Evolutionary conservation across 768 basidiomycete species (phyloP), one percentile per base, ranked within the genome.

Genomic region (Amylocystis lapponica): DNA sequence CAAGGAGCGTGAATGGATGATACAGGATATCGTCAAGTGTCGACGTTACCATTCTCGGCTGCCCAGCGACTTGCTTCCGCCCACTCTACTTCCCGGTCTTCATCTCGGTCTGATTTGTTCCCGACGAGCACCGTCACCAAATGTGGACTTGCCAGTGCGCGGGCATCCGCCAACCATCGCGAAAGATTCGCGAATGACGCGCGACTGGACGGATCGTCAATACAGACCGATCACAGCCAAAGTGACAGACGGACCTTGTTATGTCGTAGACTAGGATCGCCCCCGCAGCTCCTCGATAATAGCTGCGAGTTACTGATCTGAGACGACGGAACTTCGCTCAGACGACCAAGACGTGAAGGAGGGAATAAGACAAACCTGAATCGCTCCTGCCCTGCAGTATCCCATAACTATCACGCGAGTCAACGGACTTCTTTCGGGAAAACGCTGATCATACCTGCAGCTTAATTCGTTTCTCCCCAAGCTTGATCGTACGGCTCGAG

Each of bases 31-130:
- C 21, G 45, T 19, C 29, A 14, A 8, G 33, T 33, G 16, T 22
- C 27, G 33, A 48, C 72, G n/a, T 47, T 52, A 92, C 93, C 87
- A 61, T 98, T 93, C 62, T 94, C 90, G 37, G 92, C 86, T 16
- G 96, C 95, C 93, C 93, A 99, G 58, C 78, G 72, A 56, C 88
- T 91, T 9, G 91, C 96, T 66, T 99, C 96, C 20, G 84, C 76
- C 82, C 89, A 96, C 54, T 95, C 90, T 29, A 99, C 93, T 63
- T 98, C 88, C 40, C 96, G 71, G 39, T 92, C 91, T 39, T 96
- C 94, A 56, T 97, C 95, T 54, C 81, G 74, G 63, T 99, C 96
- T 12, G 86, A 78, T 68, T 99, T 98, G 65, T 93, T 97, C 36
- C 96, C 96, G 16, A 99, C 92, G 13, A 95, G 70, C 30, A 94